phyloP scores from a whole-genome alignment of 2,329 filamentous ascomycete species.

The Alternaria triticina region DNA sequence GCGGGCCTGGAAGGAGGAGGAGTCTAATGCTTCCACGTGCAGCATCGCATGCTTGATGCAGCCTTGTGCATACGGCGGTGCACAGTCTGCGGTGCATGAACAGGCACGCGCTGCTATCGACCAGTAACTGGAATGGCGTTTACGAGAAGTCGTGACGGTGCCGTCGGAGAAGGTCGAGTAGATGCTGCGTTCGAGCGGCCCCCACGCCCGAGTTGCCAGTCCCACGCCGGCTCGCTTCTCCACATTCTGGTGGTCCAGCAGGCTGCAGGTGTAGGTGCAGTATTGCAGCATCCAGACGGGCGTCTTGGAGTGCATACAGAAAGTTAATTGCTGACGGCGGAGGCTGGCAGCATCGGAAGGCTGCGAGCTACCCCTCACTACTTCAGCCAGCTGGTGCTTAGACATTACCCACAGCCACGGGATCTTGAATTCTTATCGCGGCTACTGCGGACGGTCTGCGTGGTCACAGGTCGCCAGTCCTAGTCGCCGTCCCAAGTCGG shows the following conservation, averaged over 20 bases:
- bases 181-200: neutral
- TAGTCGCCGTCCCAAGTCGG: neutral
- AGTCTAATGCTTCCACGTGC: neutral
- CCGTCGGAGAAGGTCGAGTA: neutral
- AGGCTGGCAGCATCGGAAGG: neutral
- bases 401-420: slow-evolving; percentile 21
- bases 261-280: neutral
- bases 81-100: slow-evolving; percentile 3
- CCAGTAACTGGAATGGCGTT: slow-evolving; percentile 11
- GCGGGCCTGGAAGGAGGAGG: neutral
- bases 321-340: slow-evolving; percentile 5
- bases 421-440: slow-evolving; percentile 30
- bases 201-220: slow-evolving; percentile 8
- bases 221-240: slow-evolving; percentile 24
- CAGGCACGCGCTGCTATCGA: slow-evolving; percentile 17
- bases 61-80: slow-evolving; percentile 10
- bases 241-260: slow-evolving; percentile 11
- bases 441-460: slow-evolving; percentile 36
- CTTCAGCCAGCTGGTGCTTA: neutral
- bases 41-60: slow-evolving; percentile 9
- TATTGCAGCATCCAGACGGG: neutral
- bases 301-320: neutral
- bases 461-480: neutral
- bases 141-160: slow-evolving; percentile 19
- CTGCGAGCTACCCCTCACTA: slow-evolving; percentile 18